These are phyloP conservation scores for Hansenula lynferdii DNA, from an alignment of 1,139 yeast genomes.

Conservation along the genomic window DNA sequence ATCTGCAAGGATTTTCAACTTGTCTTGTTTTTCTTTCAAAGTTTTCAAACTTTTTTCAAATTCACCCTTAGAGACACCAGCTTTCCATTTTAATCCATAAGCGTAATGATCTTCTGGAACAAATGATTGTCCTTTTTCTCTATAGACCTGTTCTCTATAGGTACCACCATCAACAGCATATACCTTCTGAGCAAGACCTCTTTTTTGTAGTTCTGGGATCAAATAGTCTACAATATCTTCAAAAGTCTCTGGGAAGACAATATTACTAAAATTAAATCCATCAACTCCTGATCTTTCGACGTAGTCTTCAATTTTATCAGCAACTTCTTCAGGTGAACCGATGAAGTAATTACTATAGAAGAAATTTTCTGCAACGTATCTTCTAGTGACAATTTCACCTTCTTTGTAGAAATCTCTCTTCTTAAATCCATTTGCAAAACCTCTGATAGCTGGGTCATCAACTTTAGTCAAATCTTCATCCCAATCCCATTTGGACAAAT, in stretches of 20 bases:
- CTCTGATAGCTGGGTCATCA: constrained; percentile 20
- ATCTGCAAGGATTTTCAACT: constrained; percentile 14
- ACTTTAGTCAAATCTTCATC: constrained; percentile 27
- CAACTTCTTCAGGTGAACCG: constrained; percentile 16
- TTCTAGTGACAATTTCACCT: constrained; percentile 19
- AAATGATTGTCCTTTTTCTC: constrained; percentile 23
- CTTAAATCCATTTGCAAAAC: constrained; percentile 8
- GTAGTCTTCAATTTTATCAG: constrained; percentile 29
- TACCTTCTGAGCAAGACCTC: constrained; percentile 31
- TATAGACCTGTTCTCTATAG: constrained; percentile 24
- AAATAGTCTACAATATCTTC: constrained; percentile 30
- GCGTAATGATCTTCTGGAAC: constrained; percentile 36
- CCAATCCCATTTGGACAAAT: constrained; percentile 24
- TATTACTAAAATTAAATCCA: constrained; percentile 33
- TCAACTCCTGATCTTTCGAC: constrained; percentile 30
- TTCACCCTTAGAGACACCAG: constrained; percentile 33
- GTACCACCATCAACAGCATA: constrained; percentile 27
- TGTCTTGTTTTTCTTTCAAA: constrained; percentile 6
- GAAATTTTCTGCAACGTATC: constrained; percentile 23
- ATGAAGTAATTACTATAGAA: constrained; percentile 22
- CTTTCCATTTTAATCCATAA: constrained; percentile 35
- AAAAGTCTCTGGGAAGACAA: constrained; percentile 30
- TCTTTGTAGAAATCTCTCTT: constrained; percentile 9
- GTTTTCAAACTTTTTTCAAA: constrained; percentile 26
- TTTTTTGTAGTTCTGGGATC: constrained; percentile 31